A percentile compares a stretch with the other conserved stretches of the same genome.
These are phyloP conservation scores for Begonia peltatifolia DNA, from an alignment of 306 rosid genomes.

Conservation along the genomic window DNA sequence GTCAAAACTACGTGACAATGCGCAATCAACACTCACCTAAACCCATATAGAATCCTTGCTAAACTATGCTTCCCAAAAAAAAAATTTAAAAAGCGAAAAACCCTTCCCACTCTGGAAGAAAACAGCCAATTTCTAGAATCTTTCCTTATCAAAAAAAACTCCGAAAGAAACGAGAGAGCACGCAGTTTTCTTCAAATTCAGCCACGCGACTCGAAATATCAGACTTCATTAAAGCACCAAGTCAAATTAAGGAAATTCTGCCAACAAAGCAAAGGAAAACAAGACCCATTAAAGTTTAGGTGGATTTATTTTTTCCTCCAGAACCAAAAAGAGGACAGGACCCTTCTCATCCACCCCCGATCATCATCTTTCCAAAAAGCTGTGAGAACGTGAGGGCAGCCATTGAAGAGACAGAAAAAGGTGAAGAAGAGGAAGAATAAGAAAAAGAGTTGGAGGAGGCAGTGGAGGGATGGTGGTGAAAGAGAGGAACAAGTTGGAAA, in stretches of 20 bases:
- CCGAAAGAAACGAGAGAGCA: neutral
- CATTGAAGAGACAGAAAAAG: conserved; percentile 58
- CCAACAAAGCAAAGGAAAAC: conserved; percentile 11
- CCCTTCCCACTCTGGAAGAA: too few species aligned
- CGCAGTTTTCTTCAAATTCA: neutral
- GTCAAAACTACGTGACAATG: too few species aligned
- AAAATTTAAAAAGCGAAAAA: neutral
- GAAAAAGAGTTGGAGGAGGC: conserved; percentile 20
- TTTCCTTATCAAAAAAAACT: neutral
- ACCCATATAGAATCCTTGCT: conserved; percentile 1
- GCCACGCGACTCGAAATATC: conserved; percentile 5
- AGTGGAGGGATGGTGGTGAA: conserved; percentile 17
- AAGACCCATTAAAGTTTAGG: conserved; percentile 12
- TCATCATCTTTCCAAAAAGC: conserved; percentile 30
- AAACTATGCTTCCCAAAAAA: conserved; percentile 17
- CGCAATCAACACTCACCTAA: neutral
- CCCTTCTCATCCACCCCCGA: conserved; percentile 28
- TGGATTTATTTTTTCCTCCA: conserved; percentile 19
- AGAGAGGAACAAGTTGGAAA: conserved; percentile 25
- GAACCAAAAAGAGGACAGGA: conserved; percentile 29
- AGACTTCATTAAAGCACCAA: conserved; percentile 4
- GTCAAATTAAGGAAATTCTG: conserved; percentile 2
- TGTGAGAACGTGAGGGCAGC: conserved; percentile 26
- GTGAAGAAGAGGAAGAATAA: conserved; percentile 9
- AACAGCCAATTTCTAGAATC: too few species aligned